Evolutionary conservation across 2,329 filamentous ascomycete genomes (phyloP).

Genomic region (Nothophoma quercina): DNA sequence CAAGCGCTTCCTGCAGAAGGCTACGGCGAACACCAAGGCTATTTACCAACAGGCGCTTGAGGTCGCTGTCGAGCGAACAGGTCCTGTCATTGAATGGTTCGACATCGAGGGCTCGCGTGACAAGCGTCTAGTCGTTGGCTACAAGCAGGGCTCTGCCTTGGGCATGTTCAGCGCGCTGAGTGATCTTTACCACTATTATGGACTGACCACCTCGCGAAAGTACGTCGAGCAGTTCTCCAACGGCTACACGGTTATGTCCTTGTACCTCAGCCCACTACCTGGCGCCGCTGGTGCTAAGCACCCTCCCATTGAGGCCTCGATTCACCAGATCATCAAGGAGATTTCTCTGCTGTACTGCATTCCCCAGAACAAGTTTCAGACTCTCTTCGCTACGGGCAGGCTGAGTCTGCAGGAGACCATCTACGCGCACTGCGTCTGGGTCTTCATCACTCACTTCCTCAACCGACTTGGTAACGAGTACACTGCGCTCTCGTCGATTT

Average conservation of each 20-base stretch:
- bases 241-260: slow-evolving; percentile 94
- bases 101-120: slow-evolving; percentile 91
- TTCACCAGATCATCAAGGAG: slow-evolving; percentile 99
- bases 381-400: slow-evolving; percentile 82
- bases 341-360: slow-evolving; percentile 97
- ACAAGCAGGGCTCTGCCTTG: slow-evolving; percentile 89
- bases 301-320: slow-evolving; percentile 90
- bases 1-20: slow-evolving; percentile 93
- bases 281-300: slow-evolving; percentile 56
- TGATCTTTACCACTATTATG: slow-evolving; percentile 98
- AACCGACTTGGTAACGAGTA: slow-evolving; percentile 95
- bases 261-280: slow-evolving; percentile 83
- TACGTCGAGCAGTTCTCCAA: slow-evolving; percentile 99
- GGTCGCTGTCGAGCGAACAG: slow-evolving; percentile 81
- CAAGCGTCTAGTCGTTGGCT: slow-evolving; percentile 93
- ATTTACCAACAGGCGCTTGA: slow-evolving; percentile 95
- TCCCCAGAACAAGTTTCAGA: slow-evolving; percentile 95
- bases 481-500: slow-evolving; percentile 79
- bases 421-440: slow-evolving; percentile 96
- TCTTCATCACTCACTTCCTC: slow-evolving; percentile 97
- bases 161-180: slow-evolving; percentile 95
- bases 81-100: slow-evolving; percentile 97
- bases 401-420: slow-evolving; percentile 95
- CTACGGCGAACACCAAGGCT: slow-evolving; percentile 91
- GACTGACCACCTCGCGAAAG: slow-evolving; percentile 93